phyloP scores from a whole-genome alignment of 2,329 filamentous ascomycete genomes.

The Xylaria sp. region DNA sequence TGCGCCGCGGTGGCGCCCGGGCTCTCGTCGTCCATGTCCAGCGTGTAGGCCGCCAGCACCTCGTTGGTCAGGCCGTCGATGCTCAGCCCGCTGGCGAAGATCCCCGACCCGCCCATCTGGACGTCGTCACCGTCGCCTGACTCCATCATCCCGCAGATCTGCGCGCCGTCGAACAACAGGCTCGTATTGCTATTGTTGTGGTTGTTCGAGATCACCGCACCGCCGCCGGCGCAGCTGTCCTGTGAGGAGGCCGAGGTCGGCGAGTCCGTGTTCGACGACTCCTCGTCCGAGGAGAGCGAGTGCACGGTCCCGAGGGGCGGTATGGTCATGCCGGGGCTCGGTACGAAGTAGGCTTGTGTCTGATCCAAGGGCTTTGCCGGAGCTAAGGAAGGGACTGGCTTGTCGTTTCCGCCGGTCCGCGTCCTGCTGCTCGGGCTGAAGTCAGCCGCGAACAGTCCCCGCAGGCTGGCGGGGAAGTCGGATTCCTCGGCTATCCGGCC shows the following conservation, averaged over 20 bases:
- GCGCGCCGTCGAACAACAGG: background rate
- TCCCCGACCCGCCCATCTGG: slow-evolving; percentile 29
- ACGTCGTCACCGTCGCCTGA: slow-evolving; percentile 23
- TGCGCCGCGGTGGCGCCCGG: too few species aligned
- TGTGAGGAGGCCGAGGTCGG: slow-evolving; percentile 28
- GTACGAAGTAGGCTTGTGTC: slow-evolving; percentile 7
- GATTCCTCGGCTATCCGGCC: slow-evolving; percentile 44
- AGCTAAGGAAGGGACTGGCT: background rate
- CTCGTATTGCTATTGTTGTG: too few species aligned
- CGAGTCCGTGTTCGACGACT: slow-evolving; percentile 32
- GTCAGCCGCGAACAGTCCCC: slow-evolving; percentile 43
- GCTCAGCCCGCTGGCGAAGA: slow-evolving; percentile 27
- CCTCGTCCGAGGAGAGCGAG: slow-evolving; percentile 35
- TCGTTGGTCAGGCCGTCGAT: slow-evolving; percentile 39
- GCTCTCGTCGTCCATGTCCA: slow-evolving; percentile 18
- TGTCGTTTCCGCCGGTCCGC: slow-evolving; percentile 33
- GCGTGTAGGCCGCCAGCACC: slow-evolving; percentile 38
- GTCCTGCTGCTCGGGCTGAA: slow-evolving; percentile 41
- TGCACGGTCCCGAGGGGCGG: slow-evolving; percentile 31
- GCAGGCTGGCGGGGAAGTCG: slow-evolving; percentile 45
- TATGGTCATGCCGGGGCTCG: slow-evolving; percentile 17
- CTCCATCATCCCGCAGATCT: slow-evolving; percentile 6
- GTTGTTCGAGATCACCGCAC: background rate
- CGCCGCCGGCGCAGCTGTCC: slow-evolving; percentile 6
- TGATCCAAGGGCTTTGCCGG: slow-evolving; percentile 3